Percentiles rank a stretch among this genome's conserved stretches.
Evolutionary conservation across 2,329 filamentous ascomycete species (phyloP).

Genomic region (Coniella lustricola): DNA sequence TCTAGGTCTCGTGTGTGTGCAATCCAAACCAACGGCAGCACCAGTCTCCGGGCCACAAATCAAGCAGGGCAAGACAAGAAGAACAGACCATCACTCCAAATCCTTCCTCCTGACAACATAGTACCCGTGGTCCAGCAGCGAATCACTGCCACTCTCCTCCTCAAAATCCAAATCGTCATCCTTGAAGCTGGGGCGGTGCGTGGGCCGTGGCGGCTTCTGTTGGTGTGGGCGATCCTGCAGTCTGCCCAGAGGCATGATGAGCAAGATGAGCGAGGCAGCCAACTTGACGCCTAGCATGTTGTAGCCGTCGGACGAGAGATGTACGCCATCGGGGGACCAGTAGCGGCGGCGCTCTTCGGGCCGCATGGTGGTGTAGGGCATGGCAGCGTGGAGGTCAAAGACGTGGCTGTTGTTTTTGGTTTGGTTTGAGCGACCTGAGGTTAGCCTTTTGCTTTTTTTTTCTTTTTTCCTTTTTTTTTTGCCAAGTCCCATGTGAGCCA

Average conservation of each 20-base stretch:
- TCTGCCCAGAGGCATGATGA: conserved; percentile 30
- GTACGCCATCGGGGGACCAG: conserved; percentile 53
- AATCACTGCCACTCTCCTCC: conserved; percentile 43
- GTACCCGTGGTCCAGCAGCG: conserved; percentile 43
- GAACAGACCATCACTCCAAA: conserved; percentile 33
- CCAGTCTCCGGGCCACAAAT: not conserved
- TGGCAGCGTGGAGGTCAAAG: conserved; percentile 47
- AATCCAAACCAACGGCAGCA: not conserved
- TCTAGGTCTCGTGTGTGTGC: not conserved
- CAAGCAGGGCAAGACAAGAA: too few species aligned
- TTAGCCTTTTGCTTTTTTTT: too few species aligned
- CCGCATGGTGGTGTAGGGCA: conserved; percentile 47
- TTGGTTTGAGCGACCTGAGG: too few species aligned
- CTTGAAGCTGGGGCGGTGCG: conserved; percentile 16
- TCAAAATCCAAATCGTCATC: conserved; percentile 37
- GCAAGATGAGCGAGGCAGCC: conserved; percentile 43
- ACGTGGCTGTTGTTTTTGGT: conserved; percentile 36
- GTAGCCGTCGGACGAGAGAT: conserved; percentile 53
- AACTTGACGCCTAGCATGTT: conserved; percentile 54
- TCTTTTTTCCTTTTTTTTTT: too few species aligned
- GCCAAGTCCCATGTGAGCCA: too few species aligned
- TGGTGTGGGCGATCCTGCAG: conserved; percentile 23
- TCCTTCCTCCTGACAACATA: conserved; percentile 47
- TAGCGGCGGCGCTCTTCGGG: conserved; percentile 38
- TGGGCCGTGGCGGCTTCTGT: conserved; percentile 17